Evolutionary conservation across 805 yeast genomes (phyloP), one percentile per base, ranked within the genome.

Genomic region (Diddensiella transvaalensis): DNA sequence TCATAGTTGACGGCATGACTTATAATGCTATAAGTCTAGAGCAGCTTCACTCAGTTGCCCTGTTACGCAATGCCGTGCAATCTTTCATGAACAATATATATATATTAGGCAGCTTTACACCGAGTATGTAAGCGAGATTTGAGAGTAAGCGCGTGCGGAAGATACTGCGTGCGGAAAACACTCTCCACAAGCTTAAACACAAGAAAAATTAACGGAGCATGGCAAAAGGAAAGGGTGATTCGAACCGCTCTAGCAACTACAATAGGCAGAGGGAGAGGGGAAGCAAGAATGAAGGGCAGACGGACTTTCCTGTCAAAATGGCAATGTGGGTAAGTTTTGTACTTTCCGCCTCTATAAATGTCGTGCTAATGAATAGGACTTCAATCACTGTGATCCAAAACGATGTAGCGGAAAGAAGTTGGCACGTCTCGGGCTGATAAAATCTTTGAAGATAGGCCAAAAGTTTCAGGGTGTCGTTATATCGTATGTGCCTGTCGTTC

Each of bases 381-480:
- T 93, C 62, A 96, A 90, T 56, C 99, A 93, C 63, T 93, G 99
- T 70, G 99, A 93, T 68, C 99, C 99, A 1, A 93, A 93, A 63
- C 76, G 97, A 62, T 93, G 99, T 64, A 84, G 95, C 56, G 99
- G 99, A 17, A 93, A 93, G 70, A 90, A 89, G 64, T 73, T 93
- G 24, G 96, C 88, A 60, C 74, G 98, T 47, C 66, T 91, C 18
- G 98, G 98, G 0, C 68, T 88, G 18, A 90, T 93, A 44, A 79
- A 80, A 52, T 78, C 79, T 46, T 64, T 93, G 52, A 71, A 95
- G 51, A 79, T 93, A n/a, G 99, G 99, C 0, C 96, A 90, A 63
- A 91, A 89, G 66, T 91, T 87, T 61, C 82, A 77, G 50, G 99
- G 99, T 4, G 66, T 93, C 3, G 87, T 91, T 4, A 95, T 93